Percentiles rank a stretch among this genome's conserved stretches.
These are phyloP conservation scores for Apium graveolens DNA, from an alignment of 129 eudicot genomes.

Conservation along the genomic window DNA sequence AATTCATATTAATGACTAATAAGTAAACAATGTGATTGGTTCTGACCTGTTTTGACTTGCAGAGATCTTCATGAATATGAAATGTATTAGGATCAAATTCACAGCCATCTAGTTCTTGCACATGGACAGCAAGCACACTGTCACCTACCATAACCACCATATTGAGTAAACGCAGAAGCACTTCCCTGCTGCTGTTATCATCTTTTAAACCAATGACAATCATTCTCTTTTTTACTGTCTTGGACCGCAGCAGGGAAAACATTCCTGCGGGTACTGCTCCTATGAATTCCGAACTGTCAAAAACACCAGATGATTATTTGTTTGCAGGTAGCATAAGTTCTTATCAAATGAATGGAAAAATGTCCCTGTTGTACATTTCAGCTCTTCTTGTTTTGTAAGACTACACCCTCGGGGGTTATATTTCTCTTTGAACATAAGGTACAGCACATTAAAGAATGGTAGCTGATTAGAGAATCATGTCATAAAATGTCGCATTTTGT, in stretches of 20 bases:
- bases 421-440: not conserved
- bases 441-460: not conserved
- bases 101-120: slow-evolving; percentile 23
- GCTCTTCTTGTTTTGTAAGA: not conserved
- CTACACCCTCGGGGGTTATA: not conserved
- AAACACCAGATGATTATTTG: not conserved
- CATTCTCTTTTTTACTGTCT: slow-evolving; percentile 13
- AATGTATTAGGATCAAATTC: slow-evolving; percentile 36
- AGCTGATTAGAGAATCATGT: not conserved
- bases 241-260: slow-evolving; percentile 12
- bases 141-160: slow-evolving; percentile 26
- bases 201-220: slow-evolving; percentile 32
- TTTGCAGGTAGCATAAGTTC: not conserved
- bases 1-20: not conserved
- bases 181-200: slow-evolving; percentile 28
- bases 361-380: not conserved
- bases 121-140: slow-evolving; percentile 37
- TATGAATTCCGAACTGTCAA: not conserved
- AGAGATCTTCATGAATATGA: slow-evolving; percentile 40
- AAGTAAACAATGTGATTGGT: not conserved
- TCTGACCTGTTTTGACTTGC: slow-evolving; percentile 38
- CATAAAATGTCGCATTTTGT: not conserved
- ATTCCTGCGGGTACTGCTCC: not conserved
- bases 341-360: not conserved
- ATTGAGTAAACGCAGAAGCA: slow-evolving; percentile 30